A percentile compares a stretch with the other conserved stretches of the same genome.
These are phyloP conservation scores for Tagetes erecta DNA, from an alignment of 129 eudicot genomes.

Conservation along the genomic window DNA sequence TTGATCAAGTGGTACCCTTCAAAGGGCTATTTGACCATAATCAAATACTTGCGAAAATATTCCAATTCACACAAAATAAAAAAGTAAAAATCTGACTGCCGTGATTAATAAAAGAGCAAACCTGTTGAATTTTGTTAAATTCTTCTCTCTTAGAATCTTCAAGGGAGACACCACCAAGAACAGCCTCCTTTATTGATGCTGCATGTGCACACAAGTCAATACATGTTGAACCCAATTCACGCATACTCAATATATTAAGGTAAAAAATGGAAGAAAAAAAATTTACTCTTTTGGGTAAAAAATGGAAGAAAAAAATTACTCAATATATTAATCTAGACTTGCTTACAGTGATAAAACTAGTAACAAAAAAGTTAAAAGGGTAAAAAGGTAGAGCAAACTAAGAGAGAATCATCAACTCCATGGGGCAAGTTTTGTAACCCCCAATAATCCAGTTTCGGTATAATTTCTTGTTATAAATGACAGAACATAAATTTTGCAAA, in stretches of 20 bases:
- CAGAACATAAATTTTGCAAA: not conserved
- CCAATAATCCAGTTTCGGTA: conserved; percentile 1
- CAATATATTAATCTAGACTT: too few species aligned
- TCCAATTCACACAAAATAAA: not conserved
- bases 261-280: not conserved
- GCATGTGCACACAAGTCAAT: conserved; percentile 38
- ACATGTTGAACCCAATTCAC: conserved; percentile 13
- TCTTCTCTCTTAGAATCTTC: conserved; percentile 90
- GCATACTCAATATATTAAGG: not conserved
- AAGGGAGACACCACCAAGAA: conserved; percentile 88
- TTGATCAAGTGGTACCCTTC: not conserved
- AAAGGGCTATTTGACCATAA: not conserved
- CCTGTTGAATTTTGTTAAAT: conserved; percentile 92
- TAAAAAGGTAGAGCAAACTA: conserved; percentile 1
- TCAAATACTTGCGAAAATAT: not conserved
- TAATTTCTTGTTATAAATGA: not conserved
- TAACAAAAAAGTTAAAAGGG: not conserved
- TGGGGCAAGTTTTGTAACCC: conserved; percentile 3
- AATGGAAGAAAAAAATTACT: not conserved
- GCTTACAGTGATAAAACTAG: conserved; percentile 14
- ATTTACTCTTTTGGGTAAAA: not conserved
- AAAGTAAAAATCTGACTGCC: not conserved
- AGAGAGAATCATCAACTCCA: conserved; percentile 6
- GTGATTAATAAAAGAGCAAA: conserved; percentile 18
- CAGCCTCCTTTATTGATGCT: conserved; percentile 95